These are phyloP conservation scores for Albizia julibrissin DNA, from an alignment of 306 rosid genomes.

Conservation along the genomic window DNA sequence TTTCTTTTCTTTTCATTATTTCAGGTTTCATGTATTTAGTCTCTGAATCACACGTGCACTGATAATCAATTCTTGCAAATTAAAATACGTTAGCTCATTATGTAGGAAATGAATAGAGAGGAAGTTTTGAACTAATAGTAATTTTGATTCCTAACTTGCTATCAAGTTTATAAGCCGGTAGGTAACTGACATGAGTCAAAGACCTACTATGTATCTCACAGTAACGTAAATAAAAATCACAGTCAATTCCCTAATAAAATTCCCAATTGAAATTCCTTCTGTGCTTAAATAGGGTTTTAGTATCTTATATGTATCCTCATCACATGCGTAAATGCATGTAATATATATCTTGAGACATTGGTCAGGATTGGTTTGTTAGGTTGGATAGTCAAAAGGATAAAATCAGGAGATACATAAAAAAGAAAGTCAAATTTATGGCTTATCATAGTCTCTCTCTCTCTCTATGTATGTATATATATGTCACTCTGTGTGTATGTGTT, in stretches of 20 bases:
- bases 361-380: background rate
- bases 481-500: background rate
- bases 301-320: background rate
- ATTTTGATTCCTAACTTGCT: background rate
- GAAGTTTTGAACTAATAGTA: background rate
- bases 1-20: conserved; percentile 19
- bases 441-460: background rate
- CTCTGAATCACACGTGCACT: background rate
- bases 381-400: background rate
- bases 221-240: background rate
- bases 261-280: background rate
- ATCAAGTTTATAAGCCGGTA: background rate
- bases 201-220: background rate
- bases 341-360: background rate
- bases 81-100: background rate
- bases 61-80: background rate
- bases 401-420: background rate
- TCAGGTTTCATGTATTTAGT: background rate
- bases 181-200: background rate
- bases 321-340: background rate
- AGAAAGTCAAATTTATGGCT: background rate
- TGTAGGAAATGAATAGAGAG: background rate
- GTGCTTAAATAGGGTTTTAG: background rate
- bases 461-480: too few relatives aligned
- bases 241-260: background rate